Evolutionary conservation across 106 monocot species (phyloP).

Genomic region (Posidonia australis): DNA sequence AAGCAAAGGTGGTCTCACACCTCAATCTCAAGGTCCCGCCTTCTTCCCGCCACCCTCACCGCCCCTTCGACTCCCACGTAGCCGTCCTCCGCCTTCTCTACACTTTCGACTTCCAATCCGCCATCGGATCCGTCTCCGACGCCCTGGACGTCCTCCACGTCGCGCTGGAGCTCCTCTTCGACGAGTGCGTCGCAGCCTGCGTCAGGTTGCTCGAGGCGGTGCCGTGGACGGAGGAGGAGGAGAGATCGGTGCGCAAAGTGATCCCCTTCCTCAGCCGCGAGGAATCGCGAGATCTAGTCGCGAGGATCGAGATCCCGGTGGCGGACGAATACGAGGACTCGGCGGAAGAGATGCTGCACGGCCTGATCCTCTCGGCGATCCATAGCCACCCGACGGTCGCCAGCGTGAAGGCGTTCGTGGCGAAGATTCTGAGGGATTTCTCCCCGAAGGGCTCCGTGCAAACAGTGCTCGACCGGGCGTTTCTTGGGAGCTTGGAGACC

Average conservation of each 20-base stretch:
- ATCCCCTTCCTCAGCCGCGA: conserved; percentile 47
- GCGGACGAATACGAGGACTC: conserved; percentile 13
- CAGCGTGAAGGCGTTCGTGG: conserved; percentile 68
- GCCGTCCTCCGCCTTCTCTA: conserved; percentile 71
- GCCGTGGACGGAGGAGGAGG: conserved; percentile 85
- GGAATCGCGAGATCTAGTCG: conserved; percentile 52
- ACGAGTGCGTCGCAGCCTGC: conserved; percentile 54
- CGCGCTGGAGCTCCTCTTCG: conserved; percentile 77
- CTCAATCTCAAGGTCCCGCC: conserved; percentile 23
- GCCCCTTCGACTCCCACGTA: conserved; percentile 56
- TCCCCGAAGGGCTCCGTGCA: conserved; percentile 30
- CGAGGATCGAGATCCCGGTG: conserved; percentile 20
- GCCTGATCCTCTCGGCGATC: conserved; percentile 46
- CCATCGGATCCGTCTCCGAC: conserved; percentile 38
- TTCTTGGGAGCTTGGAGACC: conserved; percentile 38
- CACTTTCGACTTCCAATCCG: conserved; percentile 45
- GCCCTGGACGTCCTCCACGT: conserved; percentile 68
- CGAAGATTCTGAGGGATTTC: conserved; percentile 58
- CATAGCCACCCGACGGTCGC: conserved; percentile 52
- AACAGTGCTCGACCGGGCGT: conserved; percentile 55
- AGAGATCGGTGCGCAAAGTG: conserved; percentile 29
- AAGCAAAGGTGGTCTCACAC: not conserved
- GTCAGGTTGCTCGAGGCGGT: conserved; percentile 80
- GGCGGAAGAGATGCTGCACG: conserved; percentile 69
- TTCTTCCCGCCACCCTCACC: not conserved